Evolutionary conservation across 2,329 filamentous ascomycete species (phyloP), one percentile per base, ranked within the genome.

Genomic region (Pseudonectria foliicola): DNA sequence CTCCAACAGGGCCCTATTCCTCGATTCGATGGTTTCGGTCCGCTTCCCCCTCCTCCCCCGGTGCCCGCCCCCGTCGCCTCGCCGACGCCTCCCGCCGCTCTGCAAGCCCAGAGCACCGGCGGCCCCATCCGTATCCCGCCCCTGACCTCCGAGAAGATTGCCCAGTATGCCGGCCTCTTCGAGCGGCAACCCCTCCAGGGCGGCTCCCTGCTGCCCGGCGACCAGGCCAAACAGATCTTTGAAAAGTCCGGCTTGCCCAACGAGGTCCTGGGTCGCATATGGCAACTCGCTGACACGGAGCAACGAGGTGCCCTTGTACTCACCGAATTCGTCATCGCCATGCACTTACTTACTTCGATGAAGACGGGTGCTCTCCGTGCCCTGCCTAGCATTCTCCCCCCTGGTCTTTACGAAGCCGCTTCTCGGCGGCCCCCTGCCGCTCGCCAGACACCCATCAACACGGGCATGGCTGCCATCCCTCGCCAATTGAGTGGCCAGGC

Each of bases 241-340:
- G 90, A 96, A 61, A 87, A 88, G 57, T 90, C 90, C 2, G 80
- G 84, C 36, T 66, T 98, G 43, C 84, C 90, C 5, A 95, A 93
- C 57, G 88, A 96, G 50, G 75, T 85, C 10, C 71, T 98, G 23
- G 89, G 89, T n/a, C 80, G 84, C 48, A 95, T 98, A 66, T 98
- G 92, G 92, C 88, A 85, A 51, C 73, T 98, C 42, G 84, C 89
- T 14, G 92, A 98, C 58, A 92, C 87, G 0, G 89, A 95, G 61
- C 88, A 95, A 63, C 80, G 89, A 34, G 92, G 92, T 33, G 80
- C 83, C 23, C 71, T 98, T 25, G 84, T 89, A 38, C 73, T 81
- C 50, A 90, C 88, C 11, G 92, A 96, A 53, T 98, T 98, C 58
- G 85, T 95, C 55, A 93, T 98, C 54, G 92, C 92, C 29, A 98